These are phyloP conservation scores for Microglena sp. DNA, from an alignment of 139 green algal genomes.

Conservation along the genomic window DNA sequence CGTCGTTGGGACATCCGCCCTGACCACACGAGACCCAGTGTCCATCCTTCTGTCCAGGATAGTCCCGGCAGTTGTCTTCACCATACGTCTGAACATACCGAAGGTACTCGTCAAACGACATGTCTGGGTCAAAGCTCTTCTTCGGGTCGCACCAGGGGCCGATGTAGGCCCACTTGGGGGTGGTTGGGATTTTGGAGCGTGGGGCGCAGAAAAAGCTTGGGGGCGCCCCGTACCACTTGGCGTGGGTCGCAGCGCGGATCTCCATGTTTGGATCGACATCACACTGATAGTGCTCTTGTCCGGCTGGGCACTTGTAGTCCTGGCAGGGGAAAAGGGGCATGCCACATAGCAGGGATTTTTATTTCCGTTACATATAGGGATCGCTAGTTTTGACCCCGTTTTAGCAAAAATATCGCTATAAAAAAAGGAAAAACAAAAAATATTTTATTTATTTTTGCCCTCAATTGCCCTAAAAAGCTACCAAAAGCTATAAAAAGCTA, in stretches of 20 bases:
- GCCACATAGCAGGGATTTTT: neutral
- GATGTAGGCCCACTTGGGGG: neutral
- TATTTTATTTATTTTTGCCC: too few species aligned
- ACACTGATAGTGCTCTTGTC: neutral
- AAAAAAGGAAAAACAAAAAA: too few species aligned
- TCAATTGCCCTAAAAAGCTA: neutral
- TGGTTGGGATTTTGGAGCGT: neutral
- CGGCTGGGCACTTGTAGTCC: slow-evolving; percentile 6
- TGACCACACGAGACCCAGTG: neutral
- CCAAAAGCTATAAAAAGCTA: too few species aligned
- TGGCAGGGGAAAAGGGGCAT: neutral
- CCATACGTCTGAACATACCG: neutral
- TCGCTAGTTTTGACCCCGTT: too few species aligned
- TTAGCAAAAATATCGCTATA: too few species aligned
- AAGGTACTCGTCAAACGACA: neutral
- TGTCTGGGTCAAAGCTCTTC: neutral
- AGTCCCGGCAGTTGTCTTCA: neutral
- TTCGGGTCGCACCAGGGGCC: neutral
- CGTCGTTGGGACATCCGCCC: neutral
- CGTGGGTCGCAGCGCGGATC: neutral
- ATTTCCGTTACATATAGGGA: too few species aligned
- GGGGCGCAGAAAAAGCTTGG: slow-evolving; percentile 3
- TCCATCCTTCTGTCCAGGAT: neutral
- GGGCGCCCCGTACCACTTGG: neutral
- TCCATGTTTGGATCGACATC: slow-evolving; percentile 3